Percentiles rank a stretch among this genome's conserved stretches.
Conservation (phyloP, 306 rosid genomes). For the Quercus robur region DNA sequence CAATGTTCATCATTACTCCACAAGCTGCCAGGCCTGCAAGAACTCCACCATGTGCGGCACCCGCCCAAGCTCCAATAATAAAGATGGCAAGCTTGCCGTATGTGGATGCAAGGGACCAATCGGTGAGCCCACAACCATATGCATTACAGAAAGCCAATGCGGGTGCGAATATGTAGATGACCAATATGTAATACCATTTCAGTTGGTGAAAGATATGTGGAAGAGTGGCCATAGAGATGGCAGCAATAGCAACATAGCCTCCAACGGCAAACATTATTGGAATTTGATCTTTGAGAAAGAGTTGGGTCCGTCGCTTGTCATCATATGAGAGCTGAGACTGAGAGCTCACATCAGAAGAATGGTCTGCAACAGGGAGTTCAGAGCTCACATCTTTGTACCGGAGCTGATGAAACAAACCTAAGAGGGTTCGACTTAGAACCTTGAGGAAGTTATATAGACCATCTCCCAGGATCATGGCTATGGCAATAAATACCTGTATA, state of each 20-base stretch:
- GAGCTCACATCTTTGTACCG: neutral
- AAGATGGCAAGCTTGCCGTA: constrained; percentile 16
- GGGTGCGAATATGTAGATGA: constrained; percentile 1
- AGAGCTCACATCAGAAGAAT: neutral
- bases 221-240: neutral
- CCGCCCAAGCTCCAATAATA: constrained; percentile 2
- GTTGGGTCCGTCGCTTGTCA: constrained; percentile 1
- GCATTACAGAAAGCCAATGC: constrained; percentile 8
- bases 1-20: constrained; percentile 20
- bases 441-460: neutral
- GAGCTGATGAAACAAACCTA: neutral
- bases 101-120: constrained; percentile 13
- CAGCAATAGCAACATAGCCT: constrained; percentile 8
- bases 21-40: constrained; percentile 16
- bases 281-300: constrained; percentile 10
- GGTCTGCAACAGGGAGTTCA: neutral
- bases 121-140: constrained; percentile 13
- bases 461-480: constrained; percentile 13
- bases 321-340: neutral
- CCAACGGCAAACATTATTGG: constrained; percentile 3
- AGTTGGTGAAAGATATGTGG: constrained; percentile 7
- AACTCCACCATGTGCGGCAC: constrained; percentile 1
- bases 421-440: neutral
- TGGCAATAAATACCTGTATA: neutral
- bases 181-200: constrained; percentile 11